A percentile compares a stretch with the other conserved stretches of the same genome.
Evolutionary conservation across 2,329 filamentous ascomycete genomes (phyloP).

Genomic region (Mollisia scopiformis): DNA sequence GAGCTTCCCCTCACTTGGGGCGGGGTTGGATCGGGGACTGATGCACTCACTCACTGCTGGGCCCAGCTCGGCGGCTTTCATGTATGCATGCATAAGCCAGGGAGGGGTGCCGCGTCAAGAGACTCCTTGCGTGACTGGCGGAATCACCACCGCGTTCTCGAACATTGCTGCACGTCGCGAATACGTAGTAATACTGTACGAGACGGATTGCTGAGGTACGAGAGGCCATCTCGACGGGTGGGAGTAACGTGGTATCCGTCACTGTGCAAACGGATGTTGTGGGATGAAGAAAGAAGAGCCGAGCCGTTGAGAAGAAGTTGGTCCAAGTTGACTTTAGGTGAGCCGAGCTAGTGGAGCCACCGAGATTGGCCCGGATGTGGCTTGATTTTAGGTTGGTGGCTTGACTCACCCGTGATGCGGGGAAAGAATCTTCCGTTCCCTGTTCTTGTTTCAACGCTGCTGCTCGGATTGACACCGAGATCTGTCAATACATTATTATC

Average conservation of each 20-base stretch:
- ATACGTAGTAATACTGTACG: background rate
- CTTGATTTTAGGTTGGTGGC: background rate
- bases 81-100: conserved; percentile 1
- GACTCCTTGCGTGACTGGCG: background rate
- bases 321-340: background rate
- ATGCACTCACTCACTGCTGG: background rate
- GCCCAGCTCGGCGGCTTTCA: background rate
- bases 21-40: background rate
- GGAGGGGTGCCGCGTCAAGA: background rate
- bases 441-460: background rate
- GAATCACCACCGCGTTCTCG: background rate
- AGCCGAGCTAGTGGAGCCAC: background rate
- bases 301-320: background rate
- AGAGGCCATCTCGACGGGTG: background rate
- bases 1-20: conserved; percentile 14
- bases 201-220: background rate
- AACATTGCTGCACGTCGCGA: background rate
- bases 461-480: background rate
- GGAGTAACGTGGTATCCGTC: conserved; percentile 12
- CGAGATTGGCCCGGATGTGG: conserved; percentile 7
- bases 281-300: background rate
- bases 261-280: background rate
- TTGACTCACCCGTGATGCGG: conserved; percentile 8
- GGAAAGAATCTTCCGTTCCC: conserved; percentile 1
- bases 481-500: too few relatives aligned